A percentile compares a stretch with the other conserved stretches of the same genome.
These are phyloP conservation scores for Eleusine indica DNA, from an alignment of 176 grass and related monocot genomes.

Conservation along the genomic window DNA sequence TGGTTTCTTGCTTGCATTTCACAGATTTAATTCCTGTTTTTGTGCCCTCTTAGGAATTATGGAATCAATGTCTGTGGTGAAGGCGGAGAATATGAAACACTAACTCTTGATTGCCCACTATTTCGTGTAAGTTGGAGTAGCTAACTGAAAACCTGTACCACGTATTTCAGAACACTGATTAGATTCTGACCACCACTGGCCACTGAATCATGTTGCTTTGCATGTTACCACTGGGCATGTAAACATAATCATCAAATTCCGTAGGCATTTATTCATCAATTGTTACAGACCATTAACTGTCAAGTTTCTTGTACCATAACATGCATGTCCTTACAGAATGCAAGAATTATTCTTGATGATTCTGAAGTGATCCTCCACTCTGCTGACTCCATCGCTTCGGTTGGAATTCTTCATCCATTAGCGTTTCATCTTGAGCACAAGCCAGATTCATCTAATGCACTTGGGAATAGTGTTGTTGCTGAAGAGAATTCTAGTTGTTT, in stretches of 20 bases:
- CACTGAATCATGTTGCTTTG: no score
- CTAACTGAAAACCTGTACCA: slow-evolving; percentile 18
- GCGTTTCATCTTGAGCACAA: slow-evolving; percentile 84
- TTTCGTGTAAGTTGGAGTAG: slow-evolving; percentile 74
- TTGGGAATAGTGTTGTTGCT: slow-evolving; percentile 5
- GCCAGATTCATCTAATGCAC: slow-evolving; percentile 43
- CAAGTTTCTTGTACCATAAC: slow-evolving; percentile 38
- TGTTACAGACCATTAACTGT: background rate
- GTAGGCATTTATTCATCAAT: background rate
- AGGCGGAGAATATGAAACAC: slow-evolving; percentile 98
- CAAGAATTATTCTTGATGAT: slow-evolving; percentile 86
- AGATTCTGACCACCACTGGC: background rate
- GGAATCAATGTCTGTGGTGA: slow-evolving; percentile 98
- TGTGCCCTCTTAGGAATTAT: slow-evolving; percentile 65
- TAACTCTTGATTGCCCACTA: slow-evolving; percentile 98
- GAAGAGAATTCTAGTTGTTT: slow-evolving; percentile 47
- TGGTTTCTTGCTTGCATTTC: background rate
- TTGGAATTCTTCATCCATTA: slow-evolving; percentile 86
- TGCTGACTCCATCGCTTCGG: slow-evolving; percentile 80
- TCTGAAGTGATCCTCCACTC: slow-evolving; percentile 83
- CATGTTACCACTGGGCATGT: background rate
- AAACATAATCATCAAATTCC: background rate
- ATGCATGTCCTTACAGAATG: slow-evolving; percentile 63
- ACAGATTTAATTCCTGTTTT: slow-evolving; percentile 41
- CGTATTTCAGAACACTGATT: slow-evolving; percentile 23